These are phyloP conservation scores for Xylariaceae sp. DNA, from an alignment of 2,329 filamentous ascomycete genomes.

Conservation along the genomic window DNA sequence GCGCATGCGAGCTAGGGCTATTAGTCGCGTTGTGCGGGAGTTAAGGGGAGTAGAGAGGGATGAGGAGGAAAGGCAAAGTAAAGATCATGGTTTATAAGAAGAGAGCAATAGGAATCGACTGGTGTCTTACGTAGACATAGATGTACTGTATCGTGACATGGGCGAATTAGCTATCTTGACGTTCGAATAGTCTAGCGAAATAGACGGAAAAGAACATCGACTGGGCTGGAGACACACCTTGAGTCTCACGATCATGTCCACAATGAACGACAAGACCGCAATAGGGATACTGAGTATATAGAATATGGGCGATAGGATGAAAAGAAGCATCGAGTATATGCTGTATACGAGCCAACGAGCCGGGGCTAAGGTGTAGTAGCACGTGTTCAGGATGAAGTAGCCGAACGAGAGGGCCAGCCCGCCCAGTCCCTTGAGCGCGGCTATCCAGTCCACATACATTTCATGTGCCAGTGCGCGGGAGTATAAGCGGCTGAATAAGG, in stretches of 20 bases:
- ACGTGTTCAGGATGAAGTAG: not conserved
- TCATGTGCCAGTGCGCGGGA: no score
- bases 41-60: not conserved
- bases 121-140: slow-evolving; percentile 30
- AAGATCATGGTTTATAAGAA: not conserved
- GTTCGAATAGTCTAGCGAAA: not conserved
- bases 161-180: not conserved
- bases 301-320: slow-evolving; percentile 29
- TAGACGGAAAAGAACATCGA: not conserved
- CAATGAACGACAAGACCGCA: slow-evolving; percentile 9
- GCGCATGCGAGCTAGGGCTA: slow-evolving; percentile 27
- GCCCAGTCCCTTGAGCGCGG: no score
- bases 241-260: slow-evolving; percentile 22
- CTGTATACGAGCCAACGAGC: slow-evolving; percentile 28
- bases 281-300: slow-evolving; percentile 16
- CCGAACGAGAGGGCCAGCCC: not conserved
- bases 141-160: slow-evolving; percentile 23
- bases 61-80: not conserved
- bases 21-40: slow-evolving; percentile 6
- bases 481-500: no score
- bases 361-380: slow-evolving; percentile 25
- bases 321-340: slow-evolving; percentile 19
- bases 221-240: slow-evolving; percentile 22
- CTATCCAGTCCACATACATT: no score
- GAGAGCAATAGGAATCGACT: not conserved